Evolutionary conservation across 305 asterid species (phyloP).

Genomic region (Fraxinus latifolia): DNA sequence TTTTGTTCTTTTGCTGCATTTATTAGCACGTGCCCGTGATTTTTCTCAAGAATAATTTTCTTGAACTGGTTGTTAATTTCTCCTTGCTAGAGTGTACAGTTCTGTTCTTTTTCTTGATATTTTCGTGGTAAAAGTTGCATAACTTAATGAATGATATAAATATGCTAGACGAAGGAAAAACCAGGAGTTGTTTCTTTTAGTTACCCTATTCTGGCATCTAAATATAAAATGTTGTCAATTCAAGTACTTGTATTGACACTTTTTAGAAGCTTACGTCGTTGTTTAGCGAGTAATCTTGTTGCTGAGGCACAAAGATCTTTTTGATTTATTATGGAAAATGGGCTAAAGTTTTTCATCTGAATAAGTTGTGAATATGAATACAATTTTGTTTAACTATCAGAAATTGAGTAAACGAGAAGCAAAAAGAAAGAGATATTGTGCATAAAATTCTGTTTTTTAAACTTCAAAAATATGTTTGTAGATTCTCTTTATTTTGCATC

Average conservation of each 20-base stretch:
- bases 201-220: neutral
- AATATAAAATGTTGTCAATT: neutral
- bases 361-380: neutral
- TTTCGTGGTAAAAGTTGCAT: neutral
- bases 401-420: neutral
- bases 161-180: neutral
- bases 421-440: neutral
- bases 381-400: neutral
- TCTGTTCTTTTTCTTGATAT: neutral
- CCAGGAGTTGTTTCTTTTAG: neutral
- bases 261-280: neutral
- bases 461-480: neutral
- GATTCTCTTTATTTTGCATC: neutral
- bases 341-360: neutral
- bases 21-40: neutral
- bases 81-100: neutral
- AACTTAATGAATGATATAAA: neutral
- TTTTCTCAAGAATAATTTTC: neutral
- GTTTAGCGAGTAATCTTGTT: too few relatives aligned
- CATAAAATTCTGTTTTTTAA: neutral
- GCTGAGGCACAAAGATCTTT: too few relatives aligned
- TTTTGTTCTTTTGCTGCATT: neutral
- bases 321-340: neutral
- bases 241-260: neutral
- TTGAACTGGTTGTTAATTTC: neutral